A percentile compares a stretch with the other conserved stretches of the same genome.
Evolutionary conservation across 495 filamentous ascomycete species (phyloP).

Genomic region (Neurospora discreta): DNA sequence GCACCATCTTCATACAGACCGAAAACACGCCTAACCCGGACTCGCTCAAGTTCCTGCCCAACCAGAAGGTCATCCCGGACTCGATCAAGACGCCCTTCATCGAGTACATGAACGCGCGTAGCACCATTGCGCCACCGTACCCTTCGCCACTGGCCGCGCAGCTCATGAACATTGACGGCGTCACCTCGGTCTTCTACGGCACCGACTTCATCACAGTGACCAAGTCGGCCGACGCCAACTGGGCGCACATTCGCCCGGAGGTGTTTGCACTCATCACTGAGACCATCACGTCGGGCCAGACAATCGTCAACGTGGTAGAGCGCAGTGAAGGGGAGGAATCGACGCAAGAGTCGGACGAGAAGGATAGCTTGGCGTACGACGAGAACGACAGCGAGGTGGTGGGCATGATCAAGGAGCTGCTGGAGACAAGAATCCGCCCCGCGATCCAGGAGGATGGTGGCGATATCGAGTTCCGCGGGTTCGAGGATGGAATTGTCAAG

Average conservation of each 20-base stretch:
- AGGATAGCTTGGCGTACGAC: constrained; percentile 65
- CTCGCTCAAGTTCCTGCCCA: constrained; percentile 90
- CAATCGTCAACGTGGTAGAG: constrained; percentile 65
- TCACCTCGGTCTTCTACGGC: constrained; percentile 90
- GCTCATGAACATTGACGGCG: constrained; percentile 81
- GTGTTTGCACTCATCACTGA: constrained; percentile 93
- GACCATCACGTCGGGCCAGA: constrained; percentile 67
- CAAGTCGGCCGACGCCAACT: constrained; percentile 75
- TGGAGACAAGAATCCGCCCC: constrained; percentile 89
- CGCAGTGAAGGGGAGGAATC: constrained; percentile 32
- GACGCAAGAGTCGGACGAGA: constrained; percentile 27
- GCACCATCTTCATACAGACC: constrained; percentile 95
- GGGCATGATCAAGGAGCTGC: constrained; percentile 95
- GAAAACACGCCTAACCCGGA: constrained; percentile 85
- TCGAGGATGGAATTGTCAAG: constrained; percentile 72
- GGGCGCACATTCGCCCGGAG: constrained; percentile 92
- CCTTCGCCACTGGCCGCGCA: constrained; percentile 88
- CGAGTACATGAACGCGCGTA: constrained; percentile 82
- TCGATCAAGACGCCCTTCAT: constrained; percentile 63
- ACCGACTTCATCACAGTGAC: constrained; percentile 93
- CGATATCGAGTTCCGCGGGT: constrained; percentile 89
- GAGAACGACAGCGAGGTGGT: constrained; percentile 88
- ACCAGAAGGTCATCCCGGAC: constrained; percentile 67
- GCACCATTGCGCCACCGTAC: constrained; percentile 77
- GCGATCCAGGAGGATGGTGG: constrained; percentile 96